Evolutionary conservation across 257 asterid species (phyloP), one percentile per base, ranked within the genome.

Genomic region (Lithospermum erythrorhizon): DNA sequence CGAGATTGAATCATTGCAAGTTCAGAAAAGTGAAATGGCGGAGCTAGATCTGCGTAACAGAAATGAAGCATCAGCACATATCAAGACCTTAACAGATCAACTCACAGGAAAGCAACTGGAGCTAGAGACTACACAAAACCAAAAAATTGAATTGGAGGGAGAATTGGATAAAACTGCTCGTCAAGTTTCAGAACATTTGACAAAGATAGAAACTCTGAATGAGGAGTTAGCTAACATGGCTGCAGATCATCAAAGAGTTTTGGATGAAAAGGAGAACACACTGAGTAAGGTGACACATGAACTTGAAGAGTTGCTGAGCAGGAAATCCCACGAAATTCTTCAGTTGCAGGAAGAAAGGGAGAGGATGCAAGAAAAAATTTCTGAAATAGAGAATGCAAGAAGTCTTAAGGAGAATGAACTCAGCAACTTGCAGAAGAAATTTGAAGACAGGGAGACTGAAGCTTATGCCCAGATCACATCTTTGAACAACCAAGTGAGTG

Each of bases 181-280:
- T 47, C 87, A 82, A 71, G 76, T 80, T 56, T 70, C 84, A 24
- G 85, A 74, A 45, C 63, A 71, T 65, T 71, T 65, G 41, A 20
- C 56, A 61, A 76, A 75, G 75, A 64, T 81, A 52, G 83, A 74
- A 66, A 70, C 64, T 30, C 69, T 83, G 58, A 81, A 74, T 64
- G 87, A 64, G 69, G 89, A 82, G 66, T 24, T 84, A 53, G 75
- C 78, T 27, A 67, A 49, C 59, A 73, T 66, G 63, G 57, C 75
- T 17, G 63, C 53, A 22, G 74, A 83, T 32, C 80, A 59, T 13
- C 82, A 84, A 66, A 78, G 73, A 66, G 20, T 58, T 25, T 59
- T 69, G 78, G 83, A 79, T 68, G 91, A 77, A 65, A 89, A 78
- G 59, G 77, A 68, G 66, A 61, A 61, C 58, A 65, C 82, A 11